A percentile compares a stretch with the other conserved stretches of the same genome.
phyloP scores from a whole-genome alignment of 2,329 filamentous ascomycete species.

The Fusarium marasasianum region DNA sequence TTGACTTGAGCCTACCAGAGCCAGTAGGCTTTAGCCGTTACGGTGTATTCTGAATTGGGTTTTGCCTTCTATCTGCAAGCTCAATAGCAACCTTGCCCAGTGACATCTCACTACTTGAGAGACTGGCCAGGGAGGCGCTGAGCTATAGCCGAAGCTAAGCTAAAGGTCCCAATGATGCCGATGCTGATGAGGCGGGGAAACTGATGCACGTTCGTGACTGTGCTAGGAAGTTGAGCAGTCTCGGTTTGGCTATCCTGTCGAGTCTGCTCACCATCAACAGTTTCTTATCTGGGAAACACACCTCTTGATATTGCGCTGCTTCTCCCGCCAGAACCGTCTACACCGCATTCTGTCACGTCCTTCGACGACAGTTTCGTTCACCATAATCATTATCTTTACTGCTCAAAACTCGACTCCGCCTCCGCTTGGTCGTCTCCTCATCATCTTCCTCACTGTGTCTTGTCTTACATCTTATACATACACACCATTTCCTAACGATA shows the following conservation, averaged over 20 bases:
- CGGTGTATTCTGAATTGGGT: slow-evolving; percentile 23
- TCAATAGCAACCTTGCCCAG: slow-evolving; percentile 27
- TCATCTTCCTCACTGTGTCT: slow-evolving; percentile 27
- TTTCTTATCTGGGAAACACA: slow-evolving; percentile 9
- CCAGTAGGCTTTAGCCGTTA: slow-evolving; percentile 28
- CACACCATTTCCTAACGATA: slow-evolving; percentile 11
- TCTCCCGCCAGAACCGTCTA: slow-evolving; percentile 12
- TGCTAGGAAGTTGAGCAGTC: not conserved
- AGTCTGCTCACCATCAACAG: slow-evolving; percentile 4
- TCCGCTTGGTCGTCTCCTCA: not conserved
- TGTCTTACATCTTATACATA: slow-evolving; percentile 26
- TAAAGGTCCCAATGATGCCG: slow-evolving; percentile 28
- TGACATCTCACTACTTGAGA: slow-evolving; percentile 25
- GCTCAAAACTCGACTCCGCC: slow-evolving; percentile 13
- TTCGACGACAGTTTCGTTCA: not conserved
- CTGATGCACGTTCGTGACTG: slow-evolving; percentile 1
- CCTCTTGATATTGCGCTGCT: not conserved
- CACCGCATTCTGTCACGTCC: slow-evolving; percentile 6
- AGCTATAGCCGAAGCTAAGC: slow-evolving; percentile 20
- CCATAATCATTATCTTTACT: slow-evolving; percentile 8
- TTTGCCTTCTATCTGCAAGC: slow-evolving; percentile 16
- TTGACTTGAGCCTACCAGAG: slow-evolving; percentile 18
- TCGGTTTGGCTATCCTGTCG: not conserved
- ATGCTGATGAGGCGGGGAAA: slow-evolving; percentile 21
- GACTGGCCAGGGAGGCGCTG: slow-evolving; percentile 7